A percentile compares a stretch with the other conserved stretches of the same genome.
Conservation (phyloP, 1,284 basidiomycete genomes). For the Ustilago crameri region DNA sequence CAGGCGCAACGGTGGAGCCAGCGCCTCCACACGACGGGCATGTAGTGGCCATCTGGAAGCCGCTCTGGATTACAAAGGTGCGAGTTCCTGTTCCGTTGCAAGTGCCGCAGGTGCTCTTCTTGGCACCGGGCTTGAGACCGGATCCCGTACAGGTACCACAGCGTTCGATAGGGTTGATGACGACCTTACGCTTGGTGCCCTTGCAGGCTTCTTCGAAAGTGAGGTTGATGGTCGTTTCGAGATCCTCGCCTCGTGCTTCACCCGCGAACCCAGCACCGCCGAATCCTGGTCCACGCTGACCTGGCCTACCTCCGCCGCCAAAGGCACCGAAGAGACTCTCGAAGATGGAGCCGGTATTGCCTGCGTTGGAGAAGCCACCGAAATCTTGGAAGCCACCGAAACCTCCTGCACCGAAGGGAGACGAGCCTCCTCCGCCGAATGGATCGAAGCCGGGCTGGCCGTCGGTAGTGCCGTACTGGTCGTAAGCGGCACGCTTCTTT, state of each 20-base stretch:
- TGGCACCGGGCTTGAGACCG: slow-evolving; percentile 87
- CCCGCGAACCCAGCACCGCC: slow-evolving; percentile 70
- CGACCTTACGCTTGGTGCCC: slow-evolving; percentile 82
- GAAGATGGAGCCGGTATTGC: slow-evolving; percentile 74
- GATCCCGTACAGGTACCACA: slow-evolving; percentile 86
- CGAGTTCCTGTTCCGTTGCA: slow-evolving; percentile 89
- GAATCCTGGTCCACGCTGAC: slow-evolving; percentile 46
- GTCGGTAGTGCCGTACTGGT: slow-evolving; percentile 93
- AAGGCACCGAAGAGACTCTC: slow-evolving; percentile 82
- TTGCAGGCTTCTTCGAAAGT: slow-evolving; percentile 93
- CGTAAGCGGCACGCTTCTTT: slow-evolving; percentile 90
- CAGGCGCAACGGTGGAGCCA: slow-evolving; percentile 82
- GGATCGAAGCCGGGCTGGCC: slow-evolving; percentile 92
- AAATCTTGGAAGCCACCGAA: slow-evolving; percentile 71
- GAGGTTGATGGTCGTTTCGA: slow-evolving; percentile 82
- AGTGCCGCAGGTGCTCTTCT: slow-evolving; percentile 80
- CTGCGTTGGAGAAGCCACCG: slow-evolving; percentile 71
- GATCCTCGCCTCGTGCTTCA: slow-evolving; percentile 81
- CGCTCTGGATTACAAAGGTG: slow-evolving; percentile 90
- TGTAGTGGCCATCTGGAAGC: slow-evolving; percentile 97
- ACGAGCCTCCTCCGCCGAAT: slow-evolving; percentile 71
- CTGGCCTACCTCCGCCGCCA: slow-evolving; percentile 64
- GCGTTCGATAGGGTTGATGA: slow-evolving; percentile 82
- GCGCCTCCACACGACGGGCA: slow-evolving; percentile 86
- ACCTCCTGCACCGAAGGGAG: slow-evolving; percentile 76